These are phyloP conservation scores for Dipteronia dyeriana DNA, from an alignment of 345 rosid genomes.

Conservation along the genomic window DNA sequence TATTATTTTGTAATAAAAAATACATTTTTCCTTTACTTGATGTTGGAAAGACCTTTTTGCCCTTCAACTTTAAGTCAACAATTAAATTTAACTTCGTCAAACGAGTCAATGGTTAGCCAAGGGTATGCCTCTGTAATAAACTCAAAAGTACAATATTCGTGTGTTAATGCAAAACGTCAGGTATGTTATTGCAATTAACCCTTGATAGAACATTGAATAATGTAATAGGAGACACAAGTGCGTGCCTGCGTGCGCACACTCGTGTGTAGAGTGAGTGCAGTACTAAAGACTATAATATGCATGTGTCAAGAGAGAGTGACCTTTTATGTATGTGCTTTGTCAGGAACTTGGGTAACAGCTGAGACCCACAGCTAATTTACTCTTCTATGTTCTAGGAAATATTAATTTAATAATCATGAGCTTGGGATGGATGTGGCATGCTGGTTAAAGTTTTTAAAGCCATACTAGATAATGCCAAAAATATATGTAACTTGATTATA, in stretches of 20 bases:
- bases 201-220: no score
- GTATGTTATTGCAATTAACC: no score
- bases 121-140: no score
- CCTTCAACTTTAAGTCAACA: no score
- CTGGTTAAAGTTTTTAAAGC: neutral
- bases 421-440: constrained; percentile 2
- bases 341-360: constrained; percentile 18
- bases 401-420: constrained; percentile 9
- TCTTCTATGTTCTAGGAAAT: neutral
- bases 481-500: constrained; percentile 5
- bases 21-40: no score
- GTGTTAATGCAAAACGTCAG: no score
- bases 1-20: no score
- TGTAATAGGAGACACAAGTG: neutral
- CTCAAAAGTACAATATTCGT: no score
- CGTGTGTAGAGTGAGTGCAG: neutral
- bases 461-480: neutral
- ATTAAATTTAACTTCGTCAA: no score
- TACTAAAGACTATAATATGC: neutral
- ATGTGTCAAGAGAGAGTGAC: neutral
- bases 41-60: no score
- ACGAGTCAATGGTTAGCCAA: no score
- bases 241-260: no score
- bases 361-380: constrained; percentile 13
- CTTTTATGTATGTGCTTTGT: constrained; percentile 1